phyloP scores from a whole-genome alignment of 2,329 filamentous ascomycete genomes.

The Stagonosporopsis vannaccii region DNA sequence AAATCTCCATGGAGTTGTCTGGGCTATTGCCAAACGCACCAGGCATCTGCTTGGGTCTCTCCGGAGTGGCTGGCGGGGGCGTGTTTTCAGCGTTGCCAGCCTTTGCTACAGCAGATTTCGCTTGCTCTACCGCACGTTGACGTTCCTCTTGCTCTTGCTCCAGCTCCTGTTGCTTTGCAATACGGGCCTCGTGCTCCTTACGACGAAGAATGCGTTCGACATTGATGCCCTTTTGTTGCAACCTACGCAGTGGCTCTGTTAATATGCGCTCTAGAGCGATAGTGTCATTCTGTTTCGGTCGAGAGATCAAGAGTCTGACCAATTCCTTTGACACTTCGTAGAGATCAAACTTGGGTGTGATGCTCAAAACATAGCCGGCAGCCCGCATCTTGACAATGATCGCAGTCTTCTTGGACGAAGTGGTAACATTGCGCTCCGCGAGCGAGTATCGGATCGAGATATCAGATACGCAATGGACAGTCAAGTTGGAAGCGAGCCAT shows the following conservation, averaged over 20 bases:
- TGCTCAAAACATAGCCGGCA: constrained; percentile 72
- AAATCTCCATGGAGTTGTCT: constrained; percentile 40
- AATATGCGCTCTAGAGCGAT: constrained; percentile 91
- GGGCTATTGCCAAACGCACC: constrained; percentile 47
- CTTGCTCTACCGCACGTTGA: constrained; percentile 50
- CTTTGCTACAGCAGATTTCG: constrained; percentile 32
- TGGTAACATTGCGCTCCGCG: constrained; percentile 67
- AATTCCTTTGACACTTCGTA: constrained; percentile 93
- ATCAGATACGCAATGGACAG: constrained; percentile 77
- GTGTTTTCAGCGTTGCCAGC: constrained; percentile 20
- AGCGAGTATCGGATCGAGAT: constrained; percentile 82
- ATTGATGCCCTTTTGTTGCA: constrained; percentile 91
- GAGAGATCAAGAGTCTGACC: constrained; percentile 78
- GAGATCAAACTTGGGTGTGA: constrained; percentile 79
- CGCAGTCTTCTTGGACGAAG: constrained; percentile 61
- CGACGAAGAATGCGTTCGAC: constrained; percentile 91
- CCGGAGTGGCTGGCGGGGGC: constrained; percentile 35
- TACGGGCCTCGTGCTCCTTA: constrained; percentile 84
- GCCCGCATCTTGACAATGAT: constrained; percentile 77
- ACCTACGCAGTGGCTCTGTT: constrained; percentile 79
- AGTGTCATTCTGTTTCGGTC: constrained; percentile 86
- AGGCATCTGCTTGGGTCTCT: constrained; percentile 44
- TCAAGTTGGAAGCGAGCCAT: constrained; percentile 88
- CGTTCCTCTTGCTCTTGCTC: constrained; percentile 69
- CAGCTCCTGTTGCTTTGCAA: constrained; percentile 83